Base-by-base conservation (phyloP, 2,329 filamentous ascomycete species). In the Pseudocercospora fijiensis region DNA sequence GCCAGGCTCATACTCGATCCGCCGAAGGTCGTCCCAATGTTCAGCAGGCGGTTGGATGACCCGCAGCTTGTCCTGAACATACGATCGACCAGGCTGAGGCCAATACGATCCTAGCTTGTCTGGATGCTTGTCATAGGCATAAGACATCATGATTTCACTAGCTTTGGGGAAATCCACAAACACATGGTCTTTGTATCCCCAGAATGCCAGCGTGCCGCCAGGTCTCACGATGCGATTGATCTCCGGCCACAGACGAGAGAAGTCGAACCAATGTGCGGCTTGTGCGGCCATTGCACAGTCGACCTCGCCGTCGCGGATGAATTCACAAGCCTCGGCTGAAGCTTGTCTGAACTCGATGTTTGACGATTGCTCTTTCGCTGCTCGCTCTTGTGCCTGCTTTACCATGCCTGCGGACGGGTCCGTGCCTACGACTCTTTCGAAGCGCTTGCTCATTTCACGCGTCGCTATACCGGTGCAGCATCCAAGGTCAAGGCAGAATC, bases 251-350 rank as follows among this genome's bases (percentile, higher is more conserved):
- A 83, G 79, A 43, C 77, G 78, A 7, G 66, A 45, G 70, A 84
- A 85, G 72, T 88, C 81, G 73, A 90, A 90, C 87, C 87, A 90
- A 72, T 90, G 87, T 45, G 86, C 85, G 7, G 86, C 82, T 70
- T 89, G 86, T 0, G 77, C 81, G 0, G 81, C 79, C 0, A 80
- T 76, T 1, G 81, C 76, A 67, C 82, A 76, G 72, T 89, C 86
- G 1, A 88, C 74, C 3, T 78, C 80, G 4, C 72, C 77, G 62
- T 83, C 80, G 0, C 72, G 58, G 1, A 88, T 62, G 65, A 84
- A 85, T 0, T 65, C 43, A 0, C 75, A 75, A 59, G 84, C 78
- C 70, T 90, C 86, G 0, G 85, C 84, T 1, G 76, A 74, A 5
- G 81, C 82, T 64, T 82, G 77, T 1, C 74, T 78, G 69, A 85